phyloP scores from a whole-genome alignment of 441 rosid genomes.

The Erysimum cheiri region DNA sequence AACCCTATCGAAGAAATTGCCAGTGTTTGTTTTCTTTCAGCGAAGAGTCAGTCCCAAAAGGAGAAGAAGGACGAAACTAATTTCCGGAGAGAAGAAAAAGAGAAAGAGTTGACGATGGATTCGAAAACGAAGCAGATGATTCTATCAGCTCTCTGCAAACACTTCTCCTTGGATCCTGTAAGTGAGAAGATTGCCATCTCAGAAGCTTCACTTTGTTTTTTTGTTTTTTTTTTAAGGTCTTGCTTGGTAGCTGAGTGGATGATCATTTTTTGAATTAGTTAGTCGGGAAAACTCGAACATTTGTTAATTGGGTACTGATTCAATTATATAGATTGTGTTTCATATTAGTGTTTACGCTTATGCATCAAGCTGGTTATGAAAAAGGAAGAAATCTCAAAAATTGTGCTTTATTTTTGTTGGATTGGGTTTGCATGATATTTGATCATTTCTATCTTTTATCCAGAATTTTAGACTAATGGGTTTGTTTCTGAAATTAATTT shows the following conservation, averaged over 20 bases:
- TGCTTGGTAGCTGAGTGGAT: constrained; percentile 31
- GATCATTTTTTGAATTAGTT: constrained; percentile 2
- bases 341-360: constrained; percentile 9
- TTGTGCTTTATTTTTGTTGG: neutral
- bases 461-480: neutral
- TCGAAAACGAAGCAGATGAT: constrained; percentile 55
- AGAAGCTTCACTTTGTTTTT: neutral
- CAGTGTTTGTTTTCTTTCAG: constrained; percentile 2
- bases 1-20: constrained; percentile 41
- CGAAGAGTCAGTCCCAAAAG: constrained; percentile 7
- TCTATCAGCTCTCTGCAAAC: constrained; percentile 61
- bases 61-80: neutral
- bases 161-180: constrained; percentile 63
- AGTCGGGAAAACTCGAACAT: neutral
- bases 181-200: constrained; percentile 36
- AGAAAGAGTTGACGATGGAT: constrained; percentile 26
- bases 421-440: constrained; percentile 6
- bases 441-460: neutral
- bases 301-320: neutral
- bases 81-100: neutral
- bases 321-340: neutral
- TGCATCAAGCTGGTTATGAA: constrained; percentile 19
- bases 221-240: neutral
- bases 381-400: neutral
- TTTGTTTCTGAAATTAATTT: constrained; percentile 16